Base-by-base conservation (phyloP, 495 filamentous ascomycete species). In the Hypoxylon subgilvum region DNA sequence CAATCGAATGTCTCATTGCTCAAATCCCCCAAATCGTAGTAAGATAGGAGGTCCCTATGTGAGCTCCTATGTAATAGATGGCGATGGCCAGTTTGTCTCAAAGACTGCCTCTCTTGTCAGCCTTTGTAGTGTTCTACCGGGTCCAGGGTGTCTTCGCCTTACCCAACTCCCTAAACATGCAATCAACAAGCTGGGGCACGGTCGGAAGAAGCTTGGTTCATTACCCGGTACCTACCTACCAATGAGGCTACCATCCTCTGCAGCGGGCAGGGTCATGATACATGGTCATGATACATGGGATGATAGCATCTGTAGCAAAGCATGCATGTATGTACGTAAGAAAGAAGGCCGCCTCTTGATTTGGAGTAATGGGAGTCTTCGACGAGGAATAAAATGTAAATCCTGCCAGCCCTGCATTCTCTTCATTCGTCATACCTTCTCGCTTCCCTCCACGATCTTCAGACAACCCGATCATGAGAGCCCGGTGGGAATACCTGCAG, bases 151-250 rank as follows among this genome's bases (percentile, higher is more conserved):
- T 13, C 31, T 14, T 16, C 31, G 6, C 31, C 6, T 34, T 34
- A 34, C 31, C 31, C 3, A 12, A 13, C n/a, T 10, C 4, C 5
- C 32, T 38, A 50, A 17, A 19, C 22, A 54, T 49, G 50, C 57
- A 35, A 50, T 61, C 57, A 61, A 50, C 57, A 43, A 60, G 48
- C 57, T 48, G 22, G 49, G 42, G 57, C 16, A 32, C 13, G 17
- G 10, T 52, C 28, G 3, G 49, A 53, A 53, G 27, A 1, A 46
- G 47, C 23, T 45, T 59, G 52, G 32, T 31, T 36, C 12, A 27
- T 7, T 19, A 40, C 10, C 32, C 52, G 35, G n/a, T 59, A 28
- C n/a, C n/a, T n/a, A n/a, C n/a, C n/a, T n/a, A n/a, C 54, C 34
- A 52, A 52, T 47, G 21, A 21, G 41, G 43, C 43, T 56, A 28